Evolutionary conservation across 768 basidiomycete genomes (phyloP), one percentile per base, ranked within the genome.

Genomic region (Wakefieldia striispora): DNA sequence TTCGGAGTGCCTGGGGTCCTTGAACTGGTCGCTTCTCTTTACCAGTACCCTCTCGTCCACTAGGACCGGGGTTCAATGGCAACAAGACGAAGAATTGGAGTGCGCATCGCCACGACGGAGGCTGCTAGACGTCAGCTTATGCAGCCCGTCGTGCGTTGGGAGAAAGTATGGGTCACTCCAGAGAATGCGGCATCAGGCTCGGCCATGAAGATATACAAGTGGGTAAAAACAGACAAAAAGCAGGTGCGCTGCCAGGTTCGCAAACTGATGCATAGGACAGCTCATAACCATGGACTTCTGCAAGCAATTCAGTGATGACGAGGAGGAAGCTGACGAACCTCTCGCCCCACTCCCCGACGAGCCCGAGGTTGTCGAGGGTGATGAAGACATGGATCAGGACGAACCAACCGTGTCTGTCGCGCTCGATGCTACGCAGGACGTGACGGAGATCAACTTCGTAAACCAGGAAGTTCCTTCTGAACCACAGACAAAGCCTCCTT

Each of bases 271-370:
- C 26, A 33, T 23, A 23, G 26, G 31, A 44, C 33, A 13, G 33
- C 49, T 49, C 24, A 40, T 49, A 36, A 40, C 26, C 40, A 50
- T 43, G 40, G 43, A 40, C 40, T 38, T 45, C 31, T 53, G 45
- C 53, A 64, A 93, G 90, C 87, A 91, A 77, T 93, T 92, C 59
- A 90, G 86, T 60, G 90, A 92, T 60, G 88, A 91, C 50, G 91
- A 92, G 60, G 86, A 80, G 43, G 86, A 83, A 54, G 80, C 72
- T 0, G 88, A 92, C 57, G 87, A 88, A 59, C 88, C 89, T 13
- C 75, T 92, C 21, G 90, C 82, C 1, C 90, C 90, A 16, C 72
- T 92, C 37, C 90, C 88, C 5, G 79, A 81, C 48, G 89, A 91
- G 56, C 80, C 83, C 21, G 89, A 91, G 64, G 80, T 80, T 8